Base-by-base conservation (phyloP, 2,329 filamentous ascomycete genomes). In the Aspergillus pseudoterreus region DNA sequence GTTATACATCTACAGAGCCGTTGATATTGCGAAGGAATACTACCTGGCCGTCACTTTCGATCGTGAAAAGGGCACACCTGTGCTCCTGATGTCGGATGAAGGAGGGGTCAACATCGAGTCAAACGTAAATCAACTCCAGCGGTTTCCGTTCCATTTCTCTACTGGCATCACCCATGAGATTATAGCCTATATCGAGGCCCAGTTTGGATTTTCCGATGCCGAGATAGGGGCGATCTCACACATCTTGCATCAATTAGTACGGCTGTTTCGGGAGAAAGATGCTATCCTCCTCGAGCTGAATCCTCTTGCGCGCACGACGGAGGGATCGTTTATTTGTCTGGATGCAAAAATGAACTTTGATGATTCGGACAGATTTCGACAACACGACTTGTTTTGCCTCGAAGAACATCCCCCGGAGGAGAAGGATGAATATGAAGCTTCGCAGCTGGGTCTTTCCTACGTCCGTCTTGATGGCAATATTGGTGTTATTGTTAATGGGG, bases 321-420 rank as follows among this genome's bases (percentile, higher is more conserved):
- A 70, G 1, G 66, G 66, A 0, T 43, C 48, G 0, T 65, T 79
- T 17, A 38, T 69, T 9, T 70, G 66, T 45, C 49, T 70, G 0
- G 68, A 73, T 33, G 71, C 78, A 0, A 70, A 67, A 1, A 75
- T 82, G 39, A 64, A 66, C 2, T 74, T 82, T 19, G 80, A 82
- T 57, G 71, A 81, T 38, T 73, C 75, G 0, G 76, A 78, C 0
- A 55, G 59, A 10, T 66, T 67, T n/a, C 65, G 78, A 4, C 76
- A 80, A 35, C 24, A 53, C 0, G 69, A 69, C 0, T 41, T 78
- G 0, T 79, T 78, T 49, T 50, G 52, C 0, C 50, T 71, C 4
- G 69, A 71, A 33, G 73, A 75, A 36, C 56, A 57, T 1, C 47
- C 53, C 0, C 61, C 69, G 1, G 73, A 74, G 12, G 49, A 60